A percentile compares a stretch with the other conserved stretches of the same genome.
Conservation (phyloP, 2,329 filamentous ascomycete genomes). For the Knoxdaviesia capensis region DNA sequence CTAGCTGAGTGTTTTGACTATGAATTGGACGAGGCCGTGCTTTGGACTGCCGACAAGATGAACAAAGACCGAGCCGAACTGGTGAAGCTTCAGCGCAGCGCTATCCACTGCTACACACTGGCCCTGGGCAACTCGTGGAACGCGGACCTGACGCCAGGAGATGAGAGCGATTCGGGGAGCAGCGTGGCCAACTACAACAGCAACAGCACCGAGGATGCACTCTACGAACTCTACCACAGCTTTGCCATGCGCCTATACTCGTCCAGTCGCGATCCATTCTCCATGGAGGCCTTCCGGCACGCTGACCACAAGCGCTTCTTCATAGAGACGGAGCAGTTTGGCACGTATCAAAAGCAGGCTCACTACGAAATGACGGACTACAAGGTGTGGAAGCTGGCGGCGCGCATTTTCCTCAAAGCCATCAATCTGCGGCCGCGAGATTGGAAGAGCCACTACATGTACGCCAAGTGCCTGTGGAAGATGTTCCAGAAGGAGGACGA, state of each 20-base stretch:
- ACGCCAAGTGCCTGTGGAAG: slow-evolving; percentile 42
- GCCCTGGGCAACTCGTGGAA: slow-evolving; percentile 34
- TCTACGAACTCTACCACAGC: slow-evolving; percentile 38
- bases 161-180: too few relatives aligned
- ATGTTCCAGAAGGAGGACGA: slow-evolving; percentile 34
- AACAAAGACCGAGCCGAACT: slow-evolving; percentile 64
- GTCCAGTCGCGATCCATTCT: slow-evolving; percentile 40
- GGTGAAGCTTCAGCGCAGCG: slow-evolving; percentile 53
- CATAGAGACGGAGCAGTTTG: slow-evolving; percentile 26
- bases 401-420: slow-evolving; percentile 33
- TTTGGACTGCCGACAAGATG: slow-evolving; percentile 81
- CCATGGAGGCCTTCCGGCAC: slow-evolving; percentile 40
- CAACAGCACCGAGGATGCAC: slow-evolving; percentile 18
- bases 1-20: slow-evolving; percentile 75
- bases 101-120: slow-evolving; percentile 61
- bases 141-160: slow-evolving; percentile 1
- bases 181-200: too few relatives aligned
- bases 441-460: slow-evolving; percentile 43
- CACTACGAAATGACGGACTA: slow-evolving; percentile 37
- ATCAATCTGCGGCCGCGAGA: slow-evolving; percentile 31
- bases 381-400: slow-evolving; percentile 41
- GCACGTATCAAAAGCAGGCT: slow-evolving; percentile 29
- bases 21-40: slow-evolving; percentile 68
- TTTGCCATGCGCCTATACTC: slow-evolving; percentile 42
- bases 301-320: slow-evolving; percentile 35